Evolutionary conservation across 108 stramenopile genomes (phyloP), one percentile per base, ranked within the genome.

Genomic region (Nitzschia sp.): DNA sequence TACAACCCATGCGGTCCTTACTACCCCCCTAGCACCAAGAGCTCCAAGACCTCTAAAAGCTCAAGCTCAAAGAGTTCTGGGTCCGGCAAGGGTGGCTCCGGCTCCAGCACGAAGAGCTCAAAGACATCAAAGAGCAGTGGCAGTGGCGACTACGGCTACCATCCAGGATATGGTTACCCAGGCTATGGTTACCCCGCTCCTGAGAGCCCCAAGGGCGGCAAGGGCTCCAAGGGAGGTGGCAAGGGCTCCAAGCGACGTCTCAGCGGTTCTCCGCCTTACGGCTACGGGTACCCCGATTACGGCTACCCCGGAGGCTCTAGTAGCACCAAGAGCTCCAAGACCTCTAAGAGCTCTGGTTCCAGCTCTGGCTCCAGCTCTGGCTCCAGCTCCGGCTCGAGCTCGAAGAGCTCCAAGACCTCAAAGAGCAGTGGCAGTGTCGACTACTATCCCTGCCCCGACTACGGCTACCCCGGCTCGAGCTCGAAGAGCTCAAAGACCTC

Each of bases 201-300:
- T n/a, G n/a, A n/a, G n/a, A n/a, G n/a, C n/a, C n/a, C n/a, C n/a
- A n/a, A n/a, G n/a, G n/a, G n/a, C n/a, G 49, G 49, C 13, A 61
- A 35, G 33, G 59, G 59, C 4, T 61, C 59, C 23, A 38, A 61
- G 33, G 36, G 59, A 51, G 5, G 21, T 46, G 24, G 38, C 61
- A 45, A 42, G 61, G 61, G 61, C 1, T 59, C 58, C 1, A 33
- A 59, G 58, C 18, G 58, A 34, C 35, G 32, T 6, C 15, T 13
- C 58, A 59, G 35, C 32, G 58, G 58, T 3, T 59, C 58, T 13
- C n/a, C 11, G 1, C n/a, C n/a, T n/a, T n/a, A n/a, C n/a, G n/a
- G n/a, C n/a, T 42, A 42, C 13, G 9, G 9, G 13, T 42, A 42
- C 38, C 38, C 38, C 13, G 38, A 42, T 13, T 42, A 42, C 38